A percentile compares a stretch with the other conserved stretches of the same genome.
Conservation (phyloP, 1,284 basidiomycete genomes). For the Ganoderma boninense region DNA sequence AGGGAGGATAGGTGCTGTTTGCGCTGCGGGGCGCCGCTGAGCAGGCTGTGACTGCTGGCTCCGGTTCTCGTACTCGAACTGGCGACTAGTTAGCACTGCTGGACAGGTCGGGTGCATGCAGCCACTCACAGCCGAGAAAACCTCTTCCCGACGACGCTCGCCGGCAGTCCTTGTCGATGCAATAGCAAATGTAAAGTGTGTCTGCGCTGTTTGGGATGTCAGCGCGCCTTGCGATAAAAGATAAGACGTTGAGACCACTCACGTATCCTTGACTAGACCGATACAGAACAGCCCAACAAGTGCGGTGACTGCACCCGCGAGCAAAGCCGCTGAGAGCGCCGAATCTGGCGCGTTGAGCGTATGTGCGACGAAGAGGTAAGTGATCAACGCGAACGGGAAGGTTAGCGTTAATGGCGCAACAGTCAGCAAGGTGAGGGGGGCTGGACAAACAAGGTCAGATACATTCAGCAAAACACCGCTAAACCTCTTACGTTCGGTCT, state of each 20-base stretch:
- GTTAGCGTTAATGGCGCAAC: conserved; percentile 82
- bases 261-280: conserved; percentile 84
- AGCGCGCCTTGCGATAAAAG: neutral
- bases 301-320: conserved; percentile 84
- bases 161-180: conserved; percentile 83
- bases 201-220: conserved; percentile 59
- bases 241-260: conserved; percentile 38
- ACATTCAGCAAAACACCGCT: neutral
- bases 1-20: conserved; percentile 21
- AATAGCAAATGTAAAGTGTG: conserved; percentile 88
- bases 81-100: conserved; percentile 7
- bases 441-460: conserved; percentile 44
- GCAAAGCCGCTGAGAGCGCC: conserved; percentile 79
- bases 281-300: conserved; percentile 86
- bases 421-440: conserved; percentile 77
- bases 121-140: conserved; percentile 71
- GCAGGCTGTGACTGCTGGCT: conserved; percentile 36
- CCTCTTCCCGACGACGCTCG: conserved; percentile 68
- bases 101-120: neutral
- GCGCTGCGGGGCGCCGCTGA: conserved; percentile 29
- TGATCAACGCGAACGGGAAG: conserved; percentile 82
- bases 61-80: conserved; percentile 56
- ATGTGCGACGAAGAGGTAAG: conserved; percentile 91
- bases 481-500: conserved; percentile 60
- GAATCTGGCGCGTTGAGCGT: conserved; percentile 80